These are phyloP conservation scores for Amanita subjunquillea DNA, from an alignment of 768 basidiomycete genomes.

Conservation along the genomic window DNA sequence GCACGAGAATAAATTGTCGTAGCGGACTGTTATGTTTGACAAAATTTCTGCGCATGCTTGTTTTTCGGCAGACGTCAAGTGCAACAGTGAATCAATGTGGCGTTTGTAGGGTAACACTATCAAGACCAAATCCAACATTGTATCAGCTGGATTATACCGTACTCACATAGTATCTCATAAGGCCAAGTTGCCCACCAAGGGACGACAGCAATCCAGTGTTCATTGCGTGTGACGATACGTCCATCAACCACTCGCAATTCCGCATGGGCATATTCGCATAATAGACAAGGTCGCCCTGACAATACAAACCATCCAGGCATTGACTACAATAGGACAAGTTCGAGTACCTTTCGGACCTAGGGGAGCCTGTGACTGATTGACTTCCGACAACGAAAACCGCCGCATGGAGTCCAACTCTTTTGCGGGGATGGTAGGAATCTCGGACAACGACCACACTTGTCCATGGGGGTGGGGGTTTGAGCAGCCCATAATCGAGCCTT, in stretches of 20 bases:
- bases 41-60: slow-evolving; percentile 57
- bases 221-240: slow-evolving; percentile 62
- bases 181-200: slow-evolving; percentile 98
- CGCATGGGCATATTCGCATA: slow-evolving; percentile 70
- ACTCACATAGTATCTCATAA: slow-evolving; percentile 67
- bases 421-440: slow-evolving; percentile 59
- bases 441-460: slow-evolving; percentile 77
- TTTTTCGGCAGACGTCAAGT: slow-evolving; percentile 54
- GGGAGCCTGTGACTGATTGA: slow-evolving; percentile 36
- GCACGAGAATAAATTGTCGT: slow-evolving; percentile 75
- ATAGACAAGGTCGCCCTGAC: slow-evolving; percentile 50
- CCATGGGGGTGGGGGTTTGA: slow-evolving; percentile 93
- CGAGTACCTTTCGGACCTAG: slow-evolving; percentile 37
- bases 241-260: slow-evolving; percentile 36
- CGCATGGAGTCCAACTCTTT: slow-evolving; percentile 53
- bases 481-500: slow-evolving; percentile 92
- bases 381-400: slow-evolving; percentile 29
- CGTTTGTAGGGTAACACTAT: slow-evolving; percentile 69
- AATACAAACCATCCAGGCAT: not conserved
- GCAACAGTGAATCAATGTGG: slow-evolving; percentile 63
- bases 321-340: not conserved
- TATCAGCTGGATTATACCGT: not conserved
- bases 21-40: slow-evolving; percentile 50
- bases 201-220: slow-evolving; percentile 75
- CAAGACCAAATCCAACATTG: not conserved